Percentiles rank a stretch among this genome's conserved stretches.
Conservation (phyloP, 192 early-diverging fungal species). For the Glomus cerebriforme region DNA sequence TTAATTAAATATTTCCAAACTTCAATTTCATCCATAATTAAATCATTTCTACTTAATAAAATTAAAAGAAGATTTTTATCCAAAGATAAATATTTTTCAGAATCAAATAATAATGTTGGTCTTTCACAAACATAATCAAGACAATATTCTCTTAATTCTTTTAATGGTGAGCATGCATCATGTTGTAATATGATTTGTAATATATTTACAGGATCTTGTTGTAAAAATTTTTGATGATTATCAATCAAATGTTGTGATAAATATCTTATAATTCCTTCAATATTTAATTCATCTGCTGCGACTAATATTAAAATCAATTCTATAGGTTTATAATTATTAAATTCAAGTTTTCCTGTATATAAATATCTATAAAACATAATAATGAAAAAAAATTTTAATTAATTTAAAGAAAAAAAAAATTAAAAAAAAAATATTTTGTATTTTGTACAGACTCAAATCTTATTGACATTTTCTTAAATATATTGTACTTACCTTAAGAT, state of each 20-base stretch:
- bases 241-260: constrained; percentile 11
- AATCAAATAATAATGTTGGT: constrained; percentile 15
- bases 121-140: constrained; percentile 17
- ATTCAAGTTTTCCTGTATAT: constrained; percentile 21
- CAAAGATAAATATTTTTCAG: not conserved
- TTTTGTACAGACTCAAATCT: too few relatives aligned
- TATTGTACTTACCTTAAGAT: not conserved
- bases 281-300: constrained; percentile 15
- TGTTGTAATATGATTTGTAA: not conserved
- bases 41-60: not conserved
- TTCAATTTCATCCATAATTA: constrained; percentile 29
- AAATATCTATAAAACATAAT: constrained; percentile 6
- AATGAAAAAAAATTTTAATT: too few relatives aligned
- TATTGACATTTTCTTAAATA: too few relatives aligned
- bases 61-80: not conserved
- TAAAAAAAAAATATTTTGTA: too few relatives aligned
- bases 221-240: not conserved
- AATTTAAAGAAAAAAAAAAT: too few relatives aligned
- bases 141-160: not conserved
- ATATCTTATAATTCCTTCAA: not conserved
- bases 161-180: not conserved
- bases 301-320: constrained; percentile 22
- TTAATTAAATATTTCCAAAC: constrained; percentile 23
- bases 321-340: not conserved
- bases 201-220: not conserved